Evolutionary conservation across 1,284 basidiomycete species (phyloP), one percentile per base, ranked within the genome.

Genomic region (Ustilago crameri): DNA sequence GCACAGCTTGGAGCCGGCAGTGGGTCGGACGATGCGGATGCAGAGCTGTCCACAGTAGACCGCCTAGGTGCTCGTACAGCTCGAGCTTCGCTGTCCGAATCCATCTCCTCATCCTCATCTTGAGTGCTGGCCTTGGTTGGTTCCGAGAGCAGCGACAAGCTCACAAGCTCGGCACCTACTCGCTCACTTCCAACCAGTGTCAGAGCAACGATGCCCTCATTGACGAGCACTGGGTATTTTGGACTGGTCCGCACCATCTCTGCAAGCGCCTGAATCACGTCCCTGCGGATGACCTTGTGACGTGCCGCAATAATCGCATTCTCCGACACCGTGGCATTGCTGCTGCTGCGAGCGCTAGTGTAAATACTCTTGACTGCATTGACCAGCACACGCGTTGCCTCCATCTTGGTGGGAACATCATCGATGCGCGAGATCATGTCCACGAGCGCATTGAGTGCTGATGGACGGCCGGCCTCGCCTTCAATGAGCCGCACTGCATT

Each of bases 191-290:
- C 88, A 65, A 96, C 84, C 50, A 97, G 84, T 35, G 90, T 91
- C 62, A 96, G 84, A 1, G 91, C 91, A 26, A 97, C 88, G 26
- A 96, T 86, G 0, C 91, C 92, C 83, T 98, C 95, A 78, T 95
- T 95, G 63, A 96, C 87, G 30, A 98, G 86, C 44, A 93, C 86
- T 0, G 92, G 90, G 79, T 93, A 92, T 81, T 90, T 90, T 68
- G 87, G 88, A 76, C 92, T 93, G 65, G 90, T 87, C 17, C 88
- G 88, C 22, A 95, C 86, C 73, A 96, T 88, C 63, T 88, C 89
- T 1, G 89, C 88, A 24, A 97, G 86, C 12, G 89, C 88, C 5
- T 67, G 58, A 7, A 73, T 50, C 20, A 78, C 74, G 15, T 62
- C 51, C 46, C 49, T 54, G 12, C 58, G 52, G 41, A 64, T 49